Evolutionary conservation across 2,329 filamentous ascomycete genomes (phyloP).

Genomic region (Pseudogymnoascus sp.): DNA sequence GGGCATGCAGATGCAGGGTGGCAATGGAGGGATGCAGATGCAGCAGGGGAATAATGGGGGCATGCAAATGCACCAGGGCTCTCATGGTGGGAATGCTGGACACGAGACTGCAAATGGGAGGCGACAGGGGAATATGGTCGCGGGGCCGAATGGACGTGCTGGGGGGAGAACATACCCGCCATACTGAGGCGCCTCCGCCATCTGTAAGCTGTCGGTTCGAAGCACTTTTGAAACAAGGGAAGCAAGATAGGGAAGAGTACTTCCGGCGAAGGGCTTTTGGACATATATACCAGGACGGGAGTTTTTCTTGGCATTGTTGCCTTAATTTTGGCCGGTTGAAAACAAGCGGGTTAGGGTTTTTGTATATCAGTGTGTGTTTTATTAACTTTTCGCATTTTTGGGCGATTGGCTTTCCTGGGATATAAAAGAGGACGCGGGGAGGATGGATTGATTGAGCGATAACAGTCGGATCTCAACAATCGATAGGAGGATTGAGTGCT

Average conservation of each 20-base stretch:
- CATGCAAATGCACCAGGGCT: background rate
- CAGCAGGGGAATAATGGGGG: background rate
- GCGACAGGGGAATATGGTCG: background rate
- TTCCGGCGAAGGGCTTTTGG: background rate
- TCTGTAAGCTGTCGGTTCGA: background rate
- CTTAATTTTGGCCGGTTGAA: background rate
- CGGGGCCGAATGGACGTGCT: background rate
- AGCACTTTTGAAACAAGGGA: background rate
- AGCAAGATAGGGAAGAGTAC: background rate
- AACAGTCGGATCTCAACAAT: background rate
- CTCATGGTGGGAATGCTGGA: background rate
- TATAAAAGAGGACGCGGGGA: background rate
- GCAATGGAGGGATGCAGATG: constrained; percentile 6
- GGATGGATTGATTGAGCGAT: background rate
- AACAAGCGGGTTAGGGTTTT: background rate
- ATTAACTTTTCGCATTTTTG: background rate
- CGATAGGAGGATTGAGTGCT: background rate
- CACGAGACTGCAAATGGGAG: background rate
- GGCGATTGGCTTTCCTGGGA: background rate
- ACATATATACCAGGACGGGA: constrained; percentile 4
- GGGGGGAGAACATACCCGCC: background rate
- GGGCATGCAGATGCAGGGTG: constrained; percentile 4
- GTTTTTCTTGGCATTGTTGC: constrained; percentile 7
- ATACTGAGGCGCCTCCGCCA: background rate
- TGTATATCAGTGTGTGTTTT: constrained; percentile 6